Conservation (phyloP, 2,329 filamentous ascomycete species). For the Microsporum canis region DNA sequence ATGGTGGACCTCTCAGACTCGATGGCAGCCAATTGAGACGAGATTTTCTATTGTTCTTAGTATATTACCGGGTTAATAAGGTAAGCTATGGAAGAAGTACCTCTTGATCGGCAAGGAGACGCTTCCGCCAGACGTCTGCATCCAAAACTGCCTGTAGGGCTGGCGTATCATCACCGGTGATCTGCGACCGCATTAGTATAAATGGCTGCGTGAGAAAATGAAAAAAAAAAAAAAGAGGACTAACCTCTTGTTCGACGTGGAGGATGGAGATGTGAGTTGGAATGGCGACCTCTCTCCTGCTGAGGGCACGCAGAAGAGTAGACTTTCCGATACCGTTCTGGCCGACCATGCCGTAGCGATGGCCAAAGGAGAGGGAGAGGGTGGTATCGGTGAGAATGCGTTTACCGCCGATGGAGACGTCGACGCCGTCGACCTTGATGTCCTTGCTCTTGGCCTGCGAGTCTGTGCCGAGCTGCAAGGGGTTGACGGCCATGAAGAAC, state of each 20-base stretch:
- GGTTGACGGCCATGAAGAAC: constrained; percentile 99
- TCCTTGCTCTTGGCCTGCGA: constrained; percentile 85
- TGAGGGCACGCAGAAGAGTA: constrained; percentile 83
- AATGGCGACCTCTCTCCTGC: constrained; percentile 84
- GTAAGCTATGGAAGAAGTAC: constrained; percentile 38
- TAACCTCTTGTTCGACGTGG: constrained; percentile 93
- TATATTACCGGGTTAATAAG: not conserved
- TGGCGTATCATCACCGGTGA: constrained; percentile 88
- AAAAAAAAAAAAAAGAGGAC: constrained; percentile 15
- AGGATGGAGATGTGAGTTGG: constrained; percentile 97
- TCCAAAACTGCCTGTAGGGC: constrained; percentile 91
- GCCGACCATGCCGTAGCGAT: constrained; percentile 92
- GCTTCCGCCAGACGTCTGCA: constrained; percentile 97
- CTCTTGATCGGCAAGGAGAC: constrained; percentile 77
- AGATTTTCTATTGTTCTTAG: constrained; percentile 52
- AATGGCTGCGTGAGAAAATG: not conserved
- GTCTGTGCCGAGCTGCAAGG: constrained; percentile 68
- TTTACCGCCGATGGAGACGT: constrained; percentile 79
- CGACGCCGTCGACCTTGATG: constrained; percentile 93
- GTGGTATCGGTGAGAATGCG: constrained; percentile 86
- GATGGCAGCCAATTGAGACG: constrained; percentile 59
- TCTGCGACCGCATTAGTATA: constrained; percentile 39
- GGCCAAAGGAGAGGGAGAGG: constrained; percentile 79
- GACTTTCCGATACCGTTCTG: constrained; percentile 99
- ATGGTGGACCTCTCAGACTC: constrained; percentile 66